These are phyloP conservation scores for Phoenix roebelenii DNA, from an alignment of 176 grass and related monocot genomes.

Conservation along the genomic window DNA sequence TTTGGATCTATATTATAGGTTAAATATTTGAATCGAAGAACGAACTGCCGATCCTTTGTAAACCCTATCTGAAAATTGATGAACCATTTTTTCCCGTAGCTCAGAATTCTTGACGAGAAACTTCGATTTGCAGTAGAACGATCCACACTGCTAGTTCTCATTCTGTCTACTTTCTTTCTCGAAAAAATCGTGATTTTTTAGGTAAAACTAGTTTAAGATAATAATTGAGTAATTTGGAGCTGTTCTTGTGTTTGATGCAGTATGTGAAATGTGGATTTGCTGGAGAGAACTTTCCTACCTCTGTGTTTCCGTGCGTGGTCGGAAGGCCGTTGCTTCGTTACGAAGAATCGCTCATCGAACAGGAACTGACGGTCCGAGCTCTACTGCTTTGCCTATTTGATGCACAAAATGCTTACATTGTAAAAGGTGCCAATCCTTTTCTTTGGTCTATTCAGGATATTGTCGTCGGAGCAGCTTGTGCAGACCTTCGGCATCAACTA, in stretches of 20 bases:
- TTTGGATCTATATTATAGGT: no score
- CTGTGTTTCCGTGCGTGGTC: constrained; percentile 85
- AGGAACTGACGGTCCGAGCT: constrained; percentile 62
- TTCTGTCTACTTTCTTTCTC: no score
- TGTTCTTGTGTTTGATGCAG: constrained; percentile 26
- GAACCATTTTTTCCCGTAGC: no score
- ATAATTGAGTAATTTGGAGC: background rate
- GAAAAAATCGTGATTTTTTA: no score
- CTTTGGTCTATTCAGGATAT: constrained; percentile 45
- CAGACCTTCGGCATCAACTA: constrained; percentile 86
- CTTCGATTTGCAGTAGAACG: no score
- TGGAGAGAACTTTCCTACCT: constrained; percentile 83
- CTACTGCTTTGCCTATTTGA: background rate
- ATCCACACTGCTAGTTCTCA: no score
- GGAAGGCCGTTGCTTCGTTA: constrained; percentile 81
- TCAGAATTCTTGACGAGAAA: no score
- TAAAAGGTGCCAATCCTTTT: background rate
- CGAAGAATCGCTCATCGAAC: constrained; percentile 82
- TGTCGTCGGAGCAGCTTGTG: constrained; percentile 90
- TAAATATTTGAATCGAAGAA: no score
- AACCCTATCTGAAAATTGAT: no score
- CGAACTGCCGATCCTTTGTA: no score
- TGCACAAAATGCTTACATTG: no score
- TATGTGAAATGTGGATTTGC: constrained; percentile 99
- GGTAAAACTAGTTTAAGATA: background rate